Conservation (phyloP, 2,329 filamentous ascomycete genomes). For the Aspergillus floridensis region DNA sequence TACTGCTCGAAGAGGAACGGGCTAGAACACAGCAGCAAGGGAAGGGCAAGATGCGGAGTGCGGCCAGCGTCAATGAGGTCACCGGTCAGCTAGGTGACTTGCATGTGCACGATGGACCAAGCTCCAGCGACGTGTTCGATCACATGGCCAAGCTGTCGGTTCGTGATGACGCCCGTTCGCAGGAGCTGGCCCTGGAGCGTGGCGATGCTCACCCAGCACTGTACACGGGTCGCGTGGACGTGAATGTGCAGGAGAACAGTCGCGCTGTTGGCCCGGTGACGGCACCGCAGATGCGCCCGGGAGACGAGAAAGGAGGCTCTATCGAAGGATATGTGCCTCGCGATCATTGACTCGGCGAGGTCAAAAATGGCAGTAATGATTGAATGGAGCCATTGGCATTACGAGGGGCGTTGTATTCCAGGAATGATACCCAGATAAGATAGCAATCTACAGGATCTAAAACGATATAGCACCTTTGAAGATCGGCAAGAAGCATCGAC, state of each 20-base stretch:
- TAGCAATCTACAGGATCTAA: background rate
- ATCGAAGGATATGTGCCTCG: conserved; percentile 44
- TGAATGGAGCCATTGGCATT: background rate
- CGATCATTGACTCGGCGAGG: conserved; percentile 11
- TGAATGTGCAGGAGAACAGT: conserved; percentile 37
- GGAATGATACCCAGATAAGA: conserved; percentile 15
- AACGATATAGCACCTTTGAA: background rate
- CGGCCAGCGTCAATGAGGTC: conserved; percentile 27
- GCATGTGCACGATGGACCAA: conserved; percentile 16
- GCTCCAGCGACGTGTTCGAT: conserved; percentile 20
- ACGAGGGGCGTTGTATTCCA: conserved; percentile 10
- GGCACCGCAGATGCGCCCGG: conserved; percentile 34
- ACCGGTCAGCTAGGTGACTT: conserved; percentile 21
- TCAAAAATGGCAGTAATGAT: background rate
- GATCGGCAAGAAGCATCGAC: background rate
- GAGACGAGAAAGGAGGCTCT: conserved; percentile 37
- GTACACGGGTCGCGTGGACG: conserved; percentile 30
- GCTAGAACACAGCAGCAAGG: conserved; percentile 15
- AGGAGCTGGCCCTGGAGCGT: conserved; percentile 37
- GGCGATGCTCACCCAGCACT: conserved; percentile 29
- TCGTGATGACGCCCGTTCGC: conserved; percentile 22
- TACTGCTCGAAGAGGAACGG: conserved; percentile 63
- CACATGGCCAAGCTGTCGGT: conserved; percentile 29
- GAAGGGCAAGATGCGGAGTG: conserved; percentile 18
- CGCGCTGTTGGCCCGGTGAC: conserved; percentile 16